Conservation (phyloP, 176 grass and related monocot genomes). For the Dactylis glomerata region DNA sequence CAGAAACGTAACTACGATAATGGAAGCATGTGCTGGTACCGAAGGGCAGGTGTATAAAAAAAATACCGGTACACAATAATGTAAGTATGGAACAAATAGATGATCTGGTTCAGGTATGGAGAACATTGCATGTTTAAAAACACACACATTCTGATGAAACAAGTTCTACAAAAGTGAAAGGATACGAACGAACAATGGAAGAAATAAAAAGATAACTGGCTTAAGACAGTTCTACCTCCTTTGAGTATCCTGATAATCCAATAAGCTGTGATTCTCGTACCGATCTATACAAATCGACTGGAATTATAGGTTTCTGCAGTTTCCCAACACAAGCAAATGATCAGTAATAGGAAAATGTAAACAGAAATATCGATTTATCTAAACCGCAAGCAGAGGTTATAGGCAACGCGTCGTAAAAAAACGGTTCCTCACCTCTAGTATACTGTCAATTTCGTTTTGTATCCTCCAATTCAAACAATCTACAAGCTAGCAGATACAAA, state of each 20-base stretch:
- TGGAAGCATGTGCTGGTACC: not conserved
- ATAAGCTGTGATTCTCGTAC: slow-evolving; percentile 71
- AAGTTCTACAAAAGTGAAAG: slow-evolving; percentile 18
- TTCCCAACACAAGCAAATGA: slow-evolving; percentile 20
- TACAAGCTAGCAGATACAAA: slow-evolving; percentile 57
- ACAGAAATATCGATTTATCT: not conserved
- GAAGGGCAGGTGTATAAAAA: not conserved
- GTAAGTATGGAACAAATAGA: not conserved
- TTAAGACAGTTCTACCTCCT: slow-evolving; percentile 41
- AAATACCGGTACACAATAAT: not conserved
- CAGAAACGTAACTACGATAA: not conserved
- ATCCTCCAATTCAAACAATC: slow-evolving; percentile 95
- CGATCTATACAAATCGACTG: slow-evolving; percentile 60
- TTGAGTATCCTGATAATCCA: slow-evolving; percentile 76
- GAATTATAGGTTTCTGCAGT: slow-evolving; percentile 77
- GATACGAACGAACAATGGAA: not conserved
- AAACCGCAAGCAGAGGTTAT: not conserved
- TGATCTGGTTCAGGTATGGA: not conserved
- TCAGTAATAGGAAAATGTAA: slow-evolving; percentile 16
- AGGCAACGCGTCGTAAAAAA: slow-evolving; percentile 12
- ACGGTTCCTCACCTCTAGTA: slow-evolving; percentile 61
- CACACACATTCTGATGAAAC: slow-evolving; percentile 7
- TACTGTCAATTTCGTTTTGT: slow-evolving; percentile 76
- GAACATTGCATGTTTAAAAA: not conserved
- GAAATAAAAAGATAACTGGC: slow-evolving; percentile 14